phyloP scores from a whole-genome alignment of 2,329 filamentous ascomycete species.

The Aspergillus tamarii region DNA sequence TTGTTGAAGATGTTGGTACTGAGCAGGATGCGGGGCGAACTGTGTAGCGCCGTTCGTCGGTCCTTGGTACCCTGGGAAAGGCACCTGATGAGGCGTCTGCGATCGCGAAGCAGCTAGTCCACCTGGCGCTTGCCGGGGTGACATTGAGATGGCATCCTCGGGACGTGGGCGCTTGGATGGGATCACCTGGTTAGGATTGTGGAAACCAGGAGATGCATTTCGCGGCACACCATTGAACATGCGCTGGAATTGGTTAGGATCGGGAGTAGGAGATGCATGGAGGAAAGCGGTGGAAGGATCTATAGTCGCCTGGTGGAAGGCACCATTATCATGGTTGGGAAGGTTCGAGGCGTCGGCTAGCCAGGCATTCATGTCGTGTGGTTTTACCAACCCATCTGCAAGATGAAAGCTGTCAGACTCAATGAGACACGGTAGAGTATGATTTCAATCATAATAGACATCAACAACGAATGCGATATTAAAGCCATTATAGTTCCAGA shows the following conservation, averaged over 20 bases:
- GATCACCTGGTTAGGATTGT: slow-evolving; percentile 78
- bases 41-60: slow-evolving; percentile 65
- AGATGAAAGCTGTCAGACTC: slow-evolving; percentile 29
- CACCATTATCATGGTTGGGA: slow-evolving; percentile 53
- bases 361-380: slow-evolving; percentile 57
- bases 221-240: slow-evolving; percentile 85
- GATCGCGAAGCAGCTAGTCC: slow-evolving; percentile 83
- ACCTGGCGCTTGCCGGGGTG: slow-evolving; percentile 73
- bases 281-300: slow-evolving; percentile 54
- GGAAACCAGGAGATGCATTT: slow-evolving; percentile 78
- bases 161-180: slow-evolving; percentile 86
- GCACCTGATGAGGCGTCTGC: slow-evolving; percentile 83
- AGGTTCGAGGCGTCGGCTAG: slow-evolving; percentile 52
- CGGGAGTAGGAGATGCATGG: slow-evolving; percentile 49
- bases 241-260: slow-evolving; percentile 58
- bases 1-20: slow-evolving; percentile 81
- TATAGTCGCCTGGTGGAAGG: slow-evolving; percentile 49
- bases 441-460: slow-evolving; percentile 25
- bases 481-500: neutral
- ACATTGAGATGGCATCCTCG: slow-evolving; percentile 83
- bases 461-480: slow-evolving; percentile 25
- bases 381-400: slow-evolving; percentile 52
- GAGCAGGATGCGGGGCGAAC: slow-evolving; percentile 63
- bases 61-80: slow-evolving; percentile 71
- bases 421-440: slow-evolving; percentile 14